These are phyloP conservation scores for Gnomoniopsis sp. DNA, from an alignment of 2,329 filamentous ascomycete species.

Conservation along the genomic window DNA sequence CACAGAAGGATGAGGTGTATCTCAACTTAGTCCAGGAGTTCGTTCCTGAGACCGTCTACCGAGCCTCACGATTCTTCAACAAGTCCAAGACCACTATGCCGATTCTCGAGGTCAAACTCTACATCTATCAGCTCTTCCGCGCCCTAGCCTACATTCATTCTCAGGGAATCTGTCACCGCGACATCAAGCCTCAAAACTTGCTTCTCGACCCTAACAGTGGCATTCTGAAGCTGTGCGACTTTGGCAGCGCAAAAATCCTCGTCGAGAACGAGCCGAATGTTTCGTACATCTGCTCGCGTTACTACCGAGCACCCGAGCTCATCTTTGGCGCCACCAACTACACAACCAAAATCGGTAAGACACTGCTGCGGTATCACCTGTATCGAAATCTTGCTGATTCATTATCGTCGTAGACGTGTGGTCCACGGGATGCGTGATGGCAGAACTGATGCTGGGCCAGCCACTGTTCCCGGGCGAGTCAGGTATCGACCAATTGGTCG, in stretches of 20 bases:
- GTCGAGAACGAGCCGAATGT: conserved; percentile 99
- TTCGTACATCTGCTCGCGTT: conserved; percentile 98
- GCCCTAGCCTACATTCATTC: conserved; percentile 98
- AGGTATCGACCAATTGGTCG: conserved; percentile 95
- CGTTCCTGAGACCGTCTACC: conserved; percentile 96
- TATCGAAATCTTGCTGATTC: not conserved
- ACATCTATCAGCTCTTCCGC: conserved; percentile 99
- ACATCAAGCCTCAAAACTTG: conserved; percentile 98
- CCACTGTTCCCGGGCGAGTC: conserved; percentile 97
- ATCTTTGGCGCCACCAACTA: conserved; percentile 99
- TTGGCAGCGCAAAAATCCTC: conserved; percentile 96
- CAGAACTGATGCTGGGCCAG: conserved; percentile 97
- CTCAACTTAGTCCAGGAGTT: conserved; percentile 97
- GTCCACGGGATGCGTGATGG: conserved; percentile 99
- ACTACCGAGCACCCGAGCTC: conserved; percentile 95
- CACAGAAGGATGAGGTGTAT: conserved; percentile 94
- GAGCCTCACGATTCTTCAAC: conserved; percentile 97
- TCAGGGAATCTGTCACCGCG: conserved; percentile 96
- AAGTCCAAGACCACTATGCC: conserved; percentile 99
- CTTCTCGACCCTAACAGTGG: conserved; percentile 88
- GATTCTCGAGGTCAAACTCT: conserved; percentile 96
- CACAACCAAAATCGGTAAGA: conserved; percentile 97
- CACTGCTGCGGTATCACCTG: not conserved
- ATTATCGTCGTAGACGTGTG: conserved; percentile 73
- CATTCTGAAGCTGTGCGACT: conserved; percentile 96